These are phyloP conservation scores for Trichophyton schoenleinii DNA, from an alignment of 2,329 filamentous ascomycete species.

Conservation along the genomic window DNA sequence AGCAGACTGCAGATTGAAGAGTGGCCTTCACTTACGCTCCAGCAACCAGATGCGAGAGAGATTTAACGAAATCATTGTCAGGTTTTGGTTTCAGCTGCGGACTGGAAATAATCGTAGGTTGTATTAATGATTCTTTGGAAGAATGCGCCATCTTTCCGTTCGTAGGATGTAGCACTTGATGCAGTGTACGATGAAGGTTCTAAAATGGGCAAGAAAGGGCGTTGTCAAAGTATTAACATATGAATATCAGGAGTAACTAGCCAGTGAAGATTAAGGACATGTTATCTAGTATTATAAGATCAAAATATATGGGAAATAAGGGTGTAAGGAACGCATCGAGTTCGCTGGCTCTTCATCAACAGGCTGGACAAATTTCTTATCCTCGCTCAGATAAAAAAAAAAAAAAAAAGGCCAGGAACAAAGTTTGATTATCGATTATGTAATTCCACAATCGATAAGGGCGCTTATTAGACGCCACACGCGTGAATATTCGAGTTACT, in stretches of 20 bases:
- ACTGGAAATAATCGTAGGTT: background rate
- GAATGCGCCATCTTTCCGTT: background rate
- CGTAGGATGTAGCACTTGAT: background rate
- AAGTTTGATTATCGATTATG: background rate
- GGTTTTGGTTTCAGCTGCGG: background rate
- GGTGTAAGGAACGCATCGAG: background rate
- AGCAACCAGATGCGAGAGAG: constrained; percentile 2
- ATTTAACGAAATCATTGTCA: background rate
- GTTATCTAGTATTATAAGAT: background rate
- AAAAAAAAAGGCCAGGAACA: background rate
- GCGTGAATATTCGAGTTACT: background rate
- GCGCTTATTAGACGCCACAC: background rate
- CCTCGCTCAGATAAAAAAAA: background rate
- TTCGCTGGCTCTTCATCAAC: background rate
- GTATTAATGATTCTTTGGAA: background rate
- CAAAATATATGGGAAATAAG: background rate
- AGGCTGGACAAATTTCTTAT: background rate
- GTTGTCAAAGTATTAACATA: background rate
- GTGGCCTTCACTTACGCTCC: constrained; percentile 1
- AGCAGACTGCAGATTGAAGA: background rate
- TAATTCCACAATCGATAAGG: background rate
- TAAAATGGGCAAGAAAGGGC: background rate
- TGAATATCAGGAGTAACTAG: background rate
- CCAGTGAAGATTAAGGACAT: background rate
- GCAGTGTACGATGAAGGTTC: background rate